phyloP scores from a whole-genome alignment of 1,284 basidiomycete species.

The Puccinia horiana region DNA sequence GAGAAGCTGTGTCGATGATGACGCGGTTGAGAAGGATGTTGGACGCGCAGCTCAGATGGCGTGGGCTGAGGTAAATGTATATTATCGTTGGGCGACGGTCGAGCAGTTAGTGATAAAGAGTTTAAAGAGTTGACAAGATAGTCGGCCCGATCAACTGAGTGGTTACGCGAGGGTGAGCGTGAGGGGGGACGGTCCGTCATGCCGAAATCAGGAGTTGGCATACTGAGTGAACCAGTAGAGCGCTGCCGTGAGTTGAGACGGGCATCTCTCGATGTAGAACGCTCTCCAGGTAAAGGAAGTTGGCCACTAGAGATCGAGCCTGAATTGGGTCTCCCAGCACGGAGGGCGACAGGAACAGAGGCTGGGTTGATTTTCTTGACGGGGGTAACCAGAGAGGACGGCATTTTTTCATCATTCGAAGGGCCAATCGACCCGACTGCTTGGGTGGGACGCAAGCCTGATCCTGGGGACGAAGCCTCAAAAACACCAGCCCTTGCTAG shows the following conservation, averaged over 20 bases:
- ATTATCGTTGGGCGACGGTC: background rate
- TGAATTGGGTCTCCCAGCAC: background rate
- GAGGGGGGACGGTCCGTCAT: background rate
- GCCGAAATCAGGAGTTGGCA: conserved; percentile 26
- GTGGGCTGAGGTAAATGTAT: conserved; percentile 30
- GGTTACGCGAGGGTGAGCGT: conserved; percentile 43
- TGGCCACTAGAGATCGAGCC: background rate
- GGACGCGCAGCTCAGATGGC: conserved; percentile 11
- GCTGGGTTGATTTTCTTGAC: conserved; percentile 7
- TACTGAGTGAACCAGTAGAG: conserved; percentile 30
- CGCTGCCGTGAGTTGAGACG: conserved; percentile 23
- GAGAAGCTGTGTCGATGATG: conserved; percentile 47
- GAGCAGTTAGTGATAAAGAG: conserved; percentile 29
- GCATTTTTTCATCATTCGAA: conserved; percentile 4
- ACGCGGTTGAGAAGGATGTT: conserved; percentile 17
- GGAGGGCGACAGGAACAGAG: conserved; percentile 22
- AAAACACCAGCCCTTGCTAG: conserved; percentile 40
- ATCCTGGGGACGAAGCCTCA: conserved; percentile 37
- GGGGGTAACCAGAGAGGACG: conserved; percentile 8
- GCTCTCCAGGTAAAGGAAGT: conserved; percentile 41
- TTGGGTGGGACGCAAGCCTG: conserved; percentile 16
- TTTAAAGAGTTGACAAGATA: conserved; percentile 13
- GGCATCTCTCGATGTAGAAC: conserved; percentile 3
- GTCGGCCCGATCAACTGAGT: conserved; percentile 26
- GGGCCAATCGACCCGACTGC: background rate